Evolutionary conservation across 768 basidiomycete genomes (phyloP).

Genomic region (Rubroboletus satanas): DNA sequence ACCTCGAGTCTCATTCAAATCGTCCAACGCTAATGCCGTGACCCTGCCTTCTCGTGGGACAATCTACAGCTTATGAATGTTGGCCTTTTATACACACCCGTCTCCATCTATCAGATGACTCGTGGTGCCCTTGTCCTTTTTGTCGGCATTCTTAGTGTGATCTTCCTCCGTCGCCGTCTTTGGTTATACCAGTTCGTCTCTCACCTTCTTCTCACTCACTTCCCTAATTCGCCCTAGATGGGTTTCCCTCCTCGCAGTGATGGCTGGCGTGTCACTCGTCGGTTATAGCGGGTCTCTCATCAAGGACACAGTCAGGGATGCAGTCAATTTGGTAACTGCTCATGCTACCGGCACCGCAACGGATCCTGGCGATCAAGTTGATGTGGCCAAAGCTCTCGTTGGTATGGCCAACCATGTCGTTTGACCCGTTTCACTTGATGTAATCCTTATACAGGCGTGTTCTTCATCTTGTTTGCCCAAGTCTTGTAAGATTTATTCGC

Average conservation of each 20-base stretch:
- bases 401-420: slow-evolving; percentile 39
- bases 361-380: slow-evolving; percentile 51
- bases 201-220: slow-evolving; percentile 2
- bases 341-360: slow-evolving; percentile 32
- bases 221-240: slow-evolving; percentile 50
- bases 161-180: slow-evolving; percentile 83
- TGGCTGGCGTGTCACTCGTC: slow-evolving; percentile 77
- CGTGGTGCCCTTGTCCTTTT: slow-evolving; percentile 91
- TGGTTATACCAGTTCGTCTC: slow-evolving; percentile 76
- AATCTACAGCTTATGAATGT: slow-evolving; percentile 78
- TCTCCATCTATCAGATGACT: slow-evolving; percentile 97
- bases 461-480: slow-evolving; percentile 92
- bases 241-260: slow-evolving; percentile 85
- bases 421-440: slow-evolving; percentile 15
- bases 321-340: slow-evolving; percentile 21
- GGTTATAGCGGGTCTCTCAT: slow-evolving; percentile 88
- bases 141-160: slow-evolving; percentile 85
- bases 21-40: slow-evolving; percentile 17
- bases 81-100: slow-evolving; percentile 92
- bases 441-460: slow-evolving; percentile 55
- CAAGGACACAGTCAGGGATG: slow-evolving; percentile 64
- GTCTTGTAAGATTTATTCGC: slow-evolving; percentile 61
- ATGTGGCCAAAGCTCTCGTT: slow-evolving; percentile 69
- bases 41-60: slow-evolving; percentile 9
- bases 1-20: slow-evolving; percentile 3